Evolutionary conservation across 2,329 filamentous ascomycete genomes (phyloP).

Genomic region (Trichoderma oligosporum): DNA sequence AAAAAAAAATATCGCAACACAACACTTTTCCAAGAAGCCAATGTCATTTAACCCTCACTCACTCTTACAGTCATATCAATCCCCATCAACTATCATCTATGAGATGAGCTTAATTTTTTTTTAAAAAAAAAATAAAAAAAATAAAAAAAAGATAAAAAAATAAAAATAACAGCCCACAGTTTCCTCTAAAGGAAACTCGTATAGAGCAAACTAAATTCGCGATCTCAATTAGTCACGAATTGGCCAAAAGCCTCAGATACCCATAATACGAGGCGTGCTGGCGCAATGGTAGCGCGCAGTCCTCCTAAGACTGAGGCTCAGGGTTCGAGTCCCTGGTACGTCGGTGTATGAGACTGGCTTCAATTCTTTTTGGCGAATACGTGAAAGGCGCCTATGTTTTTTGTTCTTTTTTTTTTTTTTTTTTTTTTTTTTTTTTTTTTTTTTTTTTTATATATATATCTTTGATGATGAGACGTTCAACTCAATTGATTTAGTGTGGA

Average conservation of each 20-base stretch:
- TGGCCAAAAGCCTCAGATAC: neutral
- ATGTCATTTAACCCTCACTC: too few species aligned
- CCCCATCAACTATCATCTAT: too few species aligned
- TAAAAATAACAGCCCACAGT: too few species aligned
- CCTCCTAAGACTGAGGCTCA: constrained; percentile 41
- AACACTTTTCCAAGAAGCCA: too few species aligned
- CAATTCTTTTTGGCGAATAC: constrained; percentile 18
- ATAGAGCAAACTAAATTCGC: constrained; percentile 13
- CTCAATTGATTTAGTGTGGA: too few species aligned
- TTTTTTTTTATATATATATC: neutral
- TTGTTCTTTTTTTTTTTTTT: neutral
- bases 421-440: neutral
- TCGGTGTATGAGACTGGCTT: constrained; percentile 21
- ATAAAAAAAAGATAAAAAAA: neutral
- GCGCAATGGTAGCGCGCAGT: constrained; percentile 40
- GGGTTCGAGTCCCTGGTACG: constrained; percentile 40
- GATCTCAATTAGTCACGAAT: constrained; percentile 7
- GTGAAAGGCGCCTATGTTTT: neutral
- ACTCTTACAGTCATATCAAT: too few species aligned
- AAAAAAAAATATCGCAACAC: too few species aligned
- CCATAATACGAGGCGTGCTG: constrained; percentile 29
- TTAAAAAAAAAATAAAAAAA: too few species aligned
- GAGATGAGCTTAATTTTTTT: too few species aligned
- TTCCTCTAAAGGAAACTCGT: neutral
- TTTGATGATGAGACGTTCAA: too few species aligned